These are phyloP conservation scores for Euphorbia tirucalli DNA, from an alignment of 345 rosid species.

Conservation along the genomic window DNA sequence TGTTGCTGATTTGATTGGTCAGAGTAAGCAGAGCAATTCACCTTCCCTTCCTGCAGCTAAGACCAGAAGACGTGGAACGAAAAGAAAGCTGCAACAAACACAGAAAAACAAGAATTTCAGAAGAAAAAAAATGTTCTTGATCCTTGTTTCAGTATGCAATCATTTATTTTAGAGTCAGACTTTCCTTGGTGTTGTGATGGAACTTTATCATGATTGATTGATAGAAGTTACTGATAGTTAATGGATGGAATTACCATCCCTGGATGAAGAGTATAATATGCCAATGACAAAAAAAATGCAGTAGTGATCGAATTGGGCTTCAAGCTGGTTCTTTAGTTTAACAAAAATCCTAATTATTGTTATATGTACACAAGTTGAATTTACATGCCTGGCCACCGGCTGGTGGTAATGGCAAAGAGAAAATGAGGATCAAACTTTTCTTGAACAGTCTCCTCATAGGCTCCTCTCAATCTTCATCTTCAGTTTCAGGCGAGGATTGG, in stretches of 20 bases:
- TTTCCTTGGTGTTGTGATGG: neutral
- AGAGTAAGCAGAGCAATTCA: neutral
- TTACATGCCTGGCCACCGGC: neutral
- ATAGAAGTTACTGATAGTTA: too few species aligned
- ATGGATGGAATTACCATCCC: neutral
- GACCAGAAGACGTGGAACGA: neutral
- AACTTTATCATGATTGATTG: neutral
- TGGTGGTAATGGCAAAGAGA: neutral
- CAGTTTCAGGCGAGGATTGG: neutral
- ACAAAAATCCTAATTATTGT: neutral
- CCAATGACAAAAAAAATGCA: too few species aligned
- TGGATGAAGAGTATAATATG: neutral
- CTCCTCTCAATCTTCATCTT: conserved; percentile 5
- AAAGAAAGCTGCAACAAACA: neutral
- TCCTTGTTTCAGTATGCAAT: neutral
- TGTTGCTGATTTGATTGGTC: conserved; percentile 8
- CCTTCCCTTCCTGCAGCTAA: neutral
- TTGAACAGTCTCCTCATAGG: conserved; percentile 20
- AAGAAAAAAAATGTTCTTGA: neutral
- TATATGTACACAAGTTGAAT: too few species aligned
- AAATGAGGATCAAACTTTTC: conserved; percentile 26
- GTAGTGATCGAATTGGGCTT: neutral
- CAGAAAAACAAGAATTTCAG: neutral
- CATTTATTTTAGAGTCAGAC: neutral
- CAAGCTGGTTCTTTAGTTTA: neutral